Evolutionary conservation across 352 stramenopile genomes (phyloP), one percentile per base, ranked within the genome.

Genomic region (Globisporangium middletonii): DNA sequence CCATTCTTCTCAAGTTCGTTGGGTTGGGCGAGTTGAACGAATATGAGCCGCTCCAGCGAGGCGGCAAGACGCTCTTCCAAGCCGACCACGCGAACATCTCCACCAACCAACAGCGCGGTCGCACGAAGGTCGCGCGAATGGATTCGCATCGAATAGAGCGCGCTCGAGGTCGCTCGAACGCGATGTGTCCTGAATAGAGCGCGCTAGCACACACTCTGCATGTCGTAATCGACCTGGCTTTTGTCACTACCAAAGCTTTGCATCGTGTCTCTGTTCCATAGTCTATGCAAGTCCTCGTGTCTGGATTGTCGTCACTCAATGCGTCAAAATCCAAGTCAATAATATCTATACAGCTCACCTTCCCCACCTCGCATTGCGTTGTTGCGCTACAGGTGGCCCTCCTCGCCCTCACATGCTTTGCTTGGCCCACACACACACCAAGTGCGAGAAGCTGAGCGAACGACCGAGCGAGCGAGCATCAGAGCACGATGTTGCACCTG

Each of bases 21-120:
- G 56, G 62, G 54, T 72, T 44, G 63, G 64, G 63, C 64, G 66
- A 71, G 75, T 73, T 68, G 80, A 91, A 91, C 78, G 77, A 93
- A 91, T 89, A 79, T 11, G 26, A 37, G n/a, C 27, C 3, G 33
- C 15, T 3, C 30, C 15, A 8, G 11, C 19, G 6, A 0, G 27
- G 1, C 9, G 13, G 19, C 19, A 13, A n/a, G n/a, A 3, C 38
- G 9, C 23, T 23, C 23, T 23, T 23, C n/a, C n/a, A 23, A 33
- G 53, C 13, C 33, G 7, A 35, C 30, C 23, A 15, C 45, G 19
- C 26, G 16, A 46, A 19, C 35, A 35, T 73, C 54, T 61, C 61
- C 60, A 64, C 74, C 74, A 84, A 62, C 73, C 74, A 80, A 67
- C 67, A 16, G 0, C 0, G 2, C 62, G 38, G 72, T 82, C 44